Evolutionary conservation across 805 yeast genomes (phyloP).

Genomic region (Saccharomycopsis amapae): DNA sequence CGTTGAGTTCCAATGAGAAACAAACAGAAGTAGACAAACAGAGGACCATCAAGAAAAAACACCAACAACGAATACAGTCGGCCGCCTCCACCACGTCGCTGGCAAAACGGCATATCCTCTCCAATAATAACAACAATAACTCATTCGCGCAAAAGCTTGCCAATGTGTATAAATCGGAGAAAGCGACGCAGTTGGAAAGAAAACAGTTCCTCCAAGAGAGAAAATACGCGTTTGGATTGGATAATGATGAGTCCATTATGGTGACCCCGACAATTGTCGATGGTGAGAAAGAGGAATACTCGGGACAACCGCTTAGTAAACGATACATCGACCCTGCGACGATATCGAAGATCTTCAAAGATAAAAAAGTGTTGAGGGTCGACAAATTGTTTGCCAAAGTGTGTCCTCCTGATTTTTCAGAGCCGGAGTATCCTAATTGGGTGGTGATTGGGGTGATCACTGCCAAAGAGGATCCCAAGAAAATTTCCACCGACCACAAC

Average conservation of each 20-base stretch:
- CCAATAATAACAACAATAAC: not conserved
- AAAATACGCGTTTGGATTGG: constrained; percentile 19
- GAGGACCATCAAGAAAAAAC: not conserved
- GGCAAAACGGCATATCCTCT: too few species aligned
- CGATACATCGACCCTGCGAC: constrained; percentile 38
- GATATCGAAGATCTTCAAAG: constrained; percentile 35
- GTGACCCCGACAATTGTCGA: constrained; percentile 29
- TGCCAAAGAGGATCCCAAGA: constrained; percentile 45
- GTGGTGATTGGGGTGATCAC: constrained; percentile 67
- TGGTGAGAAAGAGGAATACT: constrained; percentile 40
- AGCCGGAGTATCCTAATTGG: constrained; percentile 72
- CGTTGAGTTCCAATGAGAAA: not conserved
- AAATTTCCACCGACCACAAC: not conserved
- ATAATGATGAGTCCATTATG: not conserved
- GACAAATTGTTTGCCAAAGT: constrained; percentile 59
- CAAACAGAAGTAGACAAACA: not conserved
- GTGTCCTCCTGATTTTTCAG: constrained; percentile 56
- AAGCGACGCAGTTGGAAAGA: not conserved
- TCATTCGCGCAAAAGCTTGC: constrained; percentile 15
- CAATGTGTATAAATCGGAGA: constrained; percentile 5
- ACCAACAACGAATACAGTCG: not conserved
- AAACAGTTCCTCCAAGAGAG: constrained; percentile 9
- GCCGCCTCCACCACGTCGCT: too few species aligned
- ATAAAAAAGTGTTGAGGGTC: constrained; percentile 49
- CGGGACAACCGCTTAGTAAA: constrained; percentile 37